Conservation (phyloP, 768 basidiomycete genomes). For the Agrocybe praecox region DNA sequence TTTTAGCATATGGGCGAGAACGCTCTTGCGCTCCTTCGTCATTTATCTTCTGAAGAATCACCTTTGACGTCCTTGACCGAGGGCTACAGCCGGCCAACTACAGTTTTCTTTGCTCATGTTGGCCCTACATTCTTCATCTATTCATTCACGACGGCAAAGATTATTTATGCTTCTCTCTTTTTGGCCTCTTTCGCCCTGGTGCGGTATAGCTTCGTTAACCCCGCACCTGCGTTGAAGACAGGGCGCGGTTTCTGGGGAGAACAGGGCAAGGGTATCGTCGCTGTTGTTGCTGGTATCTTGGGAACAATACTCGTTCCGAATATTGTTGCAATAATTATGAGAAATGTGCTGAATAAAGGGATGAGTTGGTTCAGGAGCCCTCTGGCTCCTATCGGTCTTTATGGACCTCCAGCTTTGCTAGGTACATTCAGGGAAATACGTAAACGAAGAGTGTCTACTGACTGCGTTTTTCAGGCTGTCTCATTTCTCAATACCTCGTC, state of each 20-base stretch:
- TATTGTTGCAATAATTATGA: constrained; percentile 70
- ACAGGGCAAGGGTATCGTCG: constrained; percentile 45
- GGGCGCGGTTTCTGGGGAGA: constrained; percentile 39
- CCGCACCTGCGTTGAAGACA: constrained; percentile 31
- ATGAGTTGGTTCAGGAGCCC: constrained; percentile 89
- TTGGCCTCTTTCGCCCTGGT: constrained; percentile 48
- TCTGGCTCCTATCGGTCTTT: constrained; percentile 65
- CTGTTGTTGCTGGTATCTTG: constrained; percentile 51
- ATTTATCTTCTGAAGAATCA: constrained; percentile 70
- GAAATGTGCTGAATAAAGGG: constrained; percentile 56
- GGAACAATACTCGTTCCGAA: constrained; percentile 71
- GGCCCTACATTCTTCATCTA: constrained; percentile 74
- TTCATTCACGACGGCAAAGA: constrained; percentile 70
- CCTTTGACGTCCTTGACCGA: constrained; percentile 66
- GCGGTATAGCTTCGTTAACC: constrained; percentile 32
- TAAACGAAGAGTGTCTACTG: too few species aligned
- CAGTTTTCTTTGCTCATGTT: constrained; percentile 78
- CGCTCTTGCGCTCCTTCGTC: constrained; percentile 72
- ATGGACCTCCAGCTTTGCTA: constrained; percentile 72
- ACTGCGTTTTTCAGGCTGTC: constrained; percentile 45
- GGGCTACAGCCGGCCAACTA: constrained; percentile 54
- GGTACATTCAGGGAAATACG: constrained; percentile 44
- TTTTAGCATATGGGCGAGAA: constrained; percentile 92
- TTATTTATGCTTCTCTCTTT: constrained; percentile 59
- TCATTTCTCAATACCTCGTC: constrained; percentile 62